Conservation (phyloP, 73 alveolate species). For the Breviolum minutum region DNA sequence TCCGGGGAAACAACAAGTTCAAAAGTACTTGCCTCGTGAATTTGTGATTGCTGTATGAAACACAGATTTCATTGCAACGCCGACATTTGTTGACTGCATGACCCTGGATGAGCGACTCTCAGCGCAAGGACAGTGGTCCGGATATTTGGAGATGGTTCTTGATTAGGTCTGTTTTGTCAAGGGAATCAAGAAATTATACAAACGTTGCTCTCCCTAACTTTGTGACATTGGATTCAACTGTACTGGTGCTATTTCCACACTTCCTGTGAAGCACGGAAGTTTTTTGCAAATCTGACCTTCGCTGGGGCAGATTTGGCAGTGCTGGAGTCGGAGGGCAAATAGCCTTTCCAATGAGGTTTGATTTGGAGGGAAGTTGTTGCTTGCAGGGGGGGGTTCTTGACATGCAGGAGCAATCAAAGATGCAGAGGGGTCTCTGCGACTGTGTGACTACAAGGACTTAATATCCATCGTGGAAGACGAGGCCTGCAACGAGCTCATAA, state of each 20-base stretch:
- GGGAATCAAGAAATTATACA: not conserved
- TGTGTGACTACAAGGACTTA: not conserved
- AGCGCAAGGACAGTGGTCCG: not conserved
- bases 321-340: not conserved
- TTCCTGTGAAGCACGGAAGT: not conserved
- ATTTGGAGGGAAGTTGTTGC: not conserved
- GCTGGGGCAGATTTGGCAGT: not conserved
- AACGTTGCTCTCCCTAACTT: not conserved
- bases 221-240: too few species aligned
- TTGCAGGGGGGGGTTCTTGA: not conserved
- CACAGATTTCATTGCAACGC: not conserved
- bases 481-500: not conserved
- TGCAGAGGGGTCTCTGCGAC: not conserved
- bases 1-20: too few species aligned
- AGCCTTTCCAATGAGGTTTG: not conserved
- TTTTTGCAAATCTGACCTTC: not conserved
- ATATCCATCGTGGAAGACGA: not conserved
- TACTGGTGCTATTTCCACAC: too few species aligned
- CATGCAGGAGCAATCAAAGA: slow-evolving; percentile 16
- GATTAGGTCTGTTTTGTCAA: too few species aligned
- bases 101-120: slow-evolving; percentile 21
- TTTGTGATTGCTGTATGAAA: too few species aligned
- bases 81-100: not conserved
- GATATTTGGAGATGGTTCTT: not conserved
- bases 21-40: too few species aligned